Conservation (phyloP, 148 eudicot genomes). For the Camellia granthamiana region DNA sequence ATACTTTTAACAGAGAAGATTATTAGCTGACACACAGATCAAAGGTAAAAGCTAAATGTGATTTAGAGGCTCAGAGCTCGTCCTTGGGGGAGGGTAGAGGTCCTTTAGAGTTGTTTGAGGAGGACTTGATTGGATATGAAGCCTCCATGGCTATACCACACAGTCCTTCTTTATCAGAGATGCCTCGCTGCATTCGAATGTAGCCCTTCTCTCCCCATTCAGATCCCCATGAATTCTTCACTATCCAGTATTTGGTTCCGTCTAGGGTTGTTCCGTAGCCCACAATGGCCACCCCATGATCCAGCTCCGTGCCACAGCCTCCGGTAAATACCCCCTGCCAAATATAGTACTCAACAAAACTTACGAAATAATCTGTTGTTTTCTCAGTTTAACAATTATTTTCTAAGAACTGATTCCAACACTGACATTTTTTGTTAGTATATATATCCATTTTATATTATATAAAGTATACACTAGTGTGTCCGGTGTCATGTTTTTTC, state of each 20-base stretch:
- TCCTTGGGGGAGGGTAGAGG: slow-evolving; percentile 30
- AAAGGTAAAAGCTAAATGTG: neutral
- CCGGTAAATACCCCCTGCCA: slow-evolving; percentile 61
- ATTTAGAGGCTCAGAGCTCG: slow-evolving; percentile 37
- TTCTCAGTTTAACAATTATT: neutral
- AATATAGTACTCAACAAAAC: neutral
- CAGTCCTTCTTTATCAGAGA: slow-evolving; percentile 40
- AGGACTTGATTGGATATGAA: slow-evolving; percentile 60
- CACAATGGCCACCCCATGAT: slow-evolving; percentile 65
- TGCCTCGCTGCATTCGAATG: slow-evolving; percentile 49
- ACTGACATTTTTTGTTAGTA: too few relatives aligned
- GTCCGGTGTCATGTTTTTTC: too few relatives aligned
- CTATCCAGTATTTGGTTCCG: slow-evolving; percentile 73
- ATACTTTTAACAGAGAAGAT: neutral
- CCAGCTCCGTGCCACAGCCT: slow-evolving; percentile 57
- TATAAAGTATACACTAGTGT: too few relatives aligned
- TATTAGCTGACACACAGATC: neutral
- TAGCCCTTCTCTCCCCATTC: slow-evolving; percentile 80
- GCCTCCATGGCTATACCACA: slow-evolving; percentile 77
- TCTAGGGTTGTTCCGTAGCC: slow-evolving; percentile 59
- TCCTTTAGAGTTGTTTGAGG: slow-evolving; percentile 40
- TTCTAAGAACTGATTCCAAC: neutral
- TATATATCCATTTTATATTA: too few relatives aligned
- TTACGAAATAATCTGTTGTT: neutral
- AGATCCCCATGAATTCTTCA: slow-evolving; percentile 72